Evolutionary conservation across 768 basidiomycete species (phyloP).

Genomic region (Calvatia gigantea): DNA sequence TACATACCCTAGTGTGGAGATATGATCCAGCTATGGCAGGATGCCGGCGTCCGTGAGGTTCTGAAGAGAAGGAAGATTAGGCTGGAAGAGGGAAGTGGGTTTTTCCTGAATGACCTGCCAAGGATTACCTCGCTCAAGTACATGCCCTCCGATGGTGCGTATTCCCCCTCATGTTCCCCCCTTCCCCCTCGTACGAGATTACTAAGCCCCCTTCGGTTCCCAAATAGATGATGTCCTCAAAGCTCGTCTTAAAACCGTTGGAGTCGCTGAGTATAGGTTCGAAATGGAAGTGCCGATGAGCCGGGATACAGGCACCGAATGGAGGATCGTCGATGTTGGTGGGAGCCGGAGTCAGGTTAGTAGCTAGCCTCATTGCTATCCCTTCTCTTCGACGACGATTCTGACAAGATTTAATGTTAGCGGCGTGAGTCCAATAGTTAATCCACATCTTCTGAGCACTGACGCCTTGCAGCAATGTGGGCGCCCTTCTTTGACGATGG

Average conservation of each 20-base stretch:
- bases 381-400: background rate
- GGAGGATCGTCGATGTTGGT: constrained; percentile 78
- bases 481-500: constrained; percentile 69
- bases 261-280: constrained; percentile 79
- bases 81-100: constrained; percentile 70
- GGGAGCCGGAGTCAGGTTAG: constrained; percentile 69
- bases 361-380: constrained; percentile 9
- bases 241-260: constrained; percentile 73
- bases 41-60: constrained; percentile 53
- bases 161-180: background rate
- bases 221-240: constrained; percentile 70
- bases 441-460: background rate
- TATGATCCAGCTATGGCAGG: constrained; percentile 67
- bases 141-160: constrained; percentile 63
- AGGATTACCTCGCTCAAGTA: constrained; percentile 62
- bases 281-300: constrained; percentile 63
- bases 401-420: constrained; percentile 1
- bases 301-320: constrained; percentile 57
- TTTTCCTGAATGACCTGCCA: constrained; percentile 71
- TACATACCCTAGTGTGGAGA: constrained; percentile 59
- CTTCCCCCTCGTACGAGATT: background rate
- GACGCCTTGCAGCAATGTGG: constrained; percentile 48
- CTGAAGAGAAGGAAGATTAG: constrained; percentile 56
- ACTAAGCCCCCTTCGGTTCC: background rate
- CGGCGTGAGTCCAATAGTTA: constrained; percentile 20